phyloP scores from a whole-genome alignment of 1,284 basidiomycete species.

The Phaffia rhodozyma region DNA sequence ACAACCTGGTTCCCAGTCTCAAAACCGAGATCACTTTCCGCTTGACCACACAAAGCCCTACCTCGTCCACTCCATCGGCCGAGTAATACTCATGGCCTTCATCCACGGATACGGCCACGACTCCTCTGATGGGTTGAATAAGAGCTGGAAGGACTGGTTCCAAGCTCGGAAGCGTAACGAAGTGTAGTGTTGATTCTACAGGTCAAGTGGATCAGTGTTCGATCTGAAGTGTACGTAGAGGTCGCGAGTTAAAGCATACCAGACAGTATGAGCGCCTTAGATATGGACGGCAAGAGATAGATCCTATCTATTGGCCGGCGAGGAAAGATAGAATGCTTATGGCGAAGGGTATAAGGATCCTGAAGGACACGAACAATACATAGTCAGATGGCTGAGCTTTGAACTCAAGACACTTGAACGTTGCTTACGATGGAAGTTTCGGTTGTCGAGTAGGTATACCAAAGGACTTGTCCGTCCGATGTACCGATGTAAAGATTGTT shows the following conservation, averaged over 20 bases:
- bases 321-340: conserved; percentile 33
- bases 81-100: conserved; percentile 49
- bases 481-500: conserved; percentile 35
- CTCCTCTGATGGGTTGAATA: conserved; percentile 65
- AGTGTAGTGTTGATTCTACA: conserved; percentile 61
- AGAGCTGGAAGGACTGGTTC: conserved; percentile 49
- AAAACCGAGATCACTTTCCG: conserved; percentile 56
- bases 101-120: conserved; percentile 65
- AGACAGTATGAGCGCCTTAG: conserved; percentile 55
- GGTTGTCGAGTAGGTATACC: conserved; percentile 32
- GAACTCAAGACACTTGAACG: background rate
- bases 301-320: conserved; percentile 55
- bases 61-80: conserved; percentile 43
- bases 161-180: conserved; percentile 65
- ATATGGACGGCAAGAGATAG: conserved; percentile 59
- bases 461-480: conserved; percentile 34
- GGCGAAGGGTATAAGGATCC: conserved; percentile 30
- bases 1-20: conserved; percentile 48
- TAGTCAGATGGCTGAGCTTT: conserved; percentile 1
- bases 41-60: conserved; percentile 69
- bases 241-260: conserved; percentile 38
- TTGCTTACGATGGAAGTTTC: conserved; percentile 2
- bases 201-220: background rate
- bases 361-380: conserved; percentile 5
- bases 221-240: conserved; percentile 9